Percentiles rank a stretch among this genome's conserved stretches.
phyloP scores from a whole-genome alignment of 768 basidiomycete species.

The Lactarius vividus region DNA sequence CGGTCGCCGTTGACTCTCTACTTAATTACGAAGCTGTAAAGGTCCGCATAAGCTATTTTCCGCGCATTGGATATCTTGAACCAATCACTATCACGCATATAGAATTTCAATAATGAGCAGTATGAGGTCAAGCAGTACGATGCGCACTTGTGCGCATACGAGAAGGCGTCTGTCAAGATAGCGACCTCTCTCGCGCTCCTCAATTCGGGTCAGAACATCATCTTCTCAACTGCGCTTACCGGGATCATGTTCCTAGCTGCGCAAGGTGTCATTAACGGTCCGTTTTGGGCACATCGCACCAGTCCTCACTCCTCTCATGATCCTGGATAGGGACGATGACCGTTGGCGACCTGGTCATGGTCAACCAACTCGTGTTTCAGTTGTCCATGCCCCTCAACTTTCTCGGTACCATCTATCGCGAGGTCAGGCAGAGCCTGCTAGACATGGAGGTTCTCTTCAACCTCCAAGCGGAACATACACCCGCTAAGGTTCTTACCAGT shows the following conservation, averaged over 20 bases:
- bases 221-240: slow-evolving; percentile 92
- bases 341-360: slow-evolving; percentile 97
- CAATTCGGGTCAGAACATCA: slow-evolving; percentile 96
- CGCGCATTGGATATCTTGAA: neutral
- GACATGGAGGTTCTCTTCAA: slow-evolving; percentile 98
- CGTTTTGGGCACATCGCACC: slow-evolving; percentile 23
- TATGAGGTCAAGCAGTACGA: slow-evolving; percentile 93
- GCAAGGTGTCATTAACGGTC: slow-evolving; percentile 89
- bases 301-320: slow-evolving; percentile 12
- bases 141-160: slow-evolving; percentile 79
- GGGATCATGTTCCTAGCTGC: slow-evolving; percentile 96
- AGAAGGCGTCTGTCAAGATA: slow-evolving; percentile 91
- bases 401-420: slow-evolving; percentile 94
- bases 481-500: slow-evolving; percentile 44
- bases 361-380: slow-evolving; percentile 98
- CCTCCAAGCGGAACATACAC: slow-evolving; percentile 76
- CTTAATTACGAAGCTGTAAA: slow-evolving; percentile 99
- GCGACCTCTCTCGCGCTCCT: slow-evolving; percentile 90
- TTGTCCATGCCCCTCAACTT: slow-evolving; percentile 96
- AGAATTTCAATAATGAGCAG: slow-evolving; percentile 98
- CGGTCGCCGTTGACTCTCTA: slow-evolving; percentile 88
- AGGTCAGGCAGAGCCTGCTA: slow-evolving; percentile 90
- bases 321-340: slow-evolving; percentile 83
- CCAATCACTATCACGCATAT: slow-evolving; percentile 12
- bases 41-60: slow-evolving; percentile 43